Percentiles rank a stretch among this genome's conserved stretches.
Conservation (phyloP, 192 early-diverging fungal genomes). For the Coemansia sp. region DNA sequence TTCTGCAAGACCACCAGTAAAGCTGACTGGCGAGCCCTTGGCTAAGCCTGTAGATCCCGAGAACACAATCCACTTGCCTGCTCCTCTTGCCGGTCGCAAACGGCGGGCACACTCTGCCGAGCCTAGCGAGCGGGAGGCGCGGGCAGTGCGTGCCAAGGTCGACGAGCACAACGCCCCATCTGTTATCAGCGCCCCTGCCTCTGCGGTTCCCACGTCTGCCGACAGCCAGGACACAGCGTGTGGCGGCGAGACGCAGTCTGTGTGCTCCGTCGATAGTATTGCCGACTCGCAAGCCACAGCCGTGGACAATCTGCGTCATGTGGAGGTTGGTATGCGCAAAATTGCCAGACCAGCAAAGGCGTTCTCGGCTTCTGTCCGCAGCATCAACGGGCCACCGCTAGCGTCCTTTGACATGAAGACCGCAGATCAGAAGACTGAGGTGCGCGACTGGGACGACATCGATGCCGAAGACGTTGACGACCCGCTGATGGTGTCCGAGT, state of each 20-base stretch:
- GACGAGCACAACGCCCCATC: neutral
- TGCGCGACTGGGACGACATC: conserved; percentile 67
- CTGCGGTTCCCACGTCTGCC: conserved; percentile 1
- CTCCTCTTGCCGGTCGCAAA: conserved; percentile 33
- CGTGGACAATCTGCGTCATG: conserved; percentile 22
- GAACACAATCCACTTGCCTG: conserved; percentile 12
- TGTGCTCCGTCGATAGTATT: conserved; percentile 17
- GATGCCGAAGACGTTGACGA: conserved; percentile 79
- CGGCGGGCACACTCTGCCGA: conserved; percentile 31
- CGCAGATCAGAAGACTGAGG: conserved; percentile 7
- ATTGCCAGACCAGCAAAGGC: conserved; percentile 47
- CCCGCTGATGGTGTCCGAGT: conserved; percentile 93
- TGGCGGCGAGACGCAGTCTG: conserved; percentile 21
- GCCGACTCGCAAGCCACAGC: conserved; percentile 43
- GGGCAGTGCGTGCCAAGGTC: conserved; percentile 31
- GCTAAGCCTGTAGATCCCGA: conserved; percentile 4
- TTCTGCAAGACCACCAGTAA: conserved; percentile 3
- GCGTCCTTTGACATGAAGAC: conserved; percentile 11
- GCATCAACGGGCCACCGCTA: conserved; percentile 15
- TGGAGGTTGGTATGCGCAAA: conserved; percentile 19
- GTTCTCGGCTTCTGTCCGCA: conserved; percentile 30
- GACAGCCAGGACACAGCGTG: conserved; percentile 15
- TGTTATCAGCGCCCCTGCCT: neutral
- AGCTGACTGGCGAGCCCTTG: neutral
- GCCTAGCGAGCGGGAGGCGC: conserved; percentile 7